Evolutionary conservation across 148 eudicot genomes (phyloP).

Genomic region (Rhododendron ovatum): DNA sequence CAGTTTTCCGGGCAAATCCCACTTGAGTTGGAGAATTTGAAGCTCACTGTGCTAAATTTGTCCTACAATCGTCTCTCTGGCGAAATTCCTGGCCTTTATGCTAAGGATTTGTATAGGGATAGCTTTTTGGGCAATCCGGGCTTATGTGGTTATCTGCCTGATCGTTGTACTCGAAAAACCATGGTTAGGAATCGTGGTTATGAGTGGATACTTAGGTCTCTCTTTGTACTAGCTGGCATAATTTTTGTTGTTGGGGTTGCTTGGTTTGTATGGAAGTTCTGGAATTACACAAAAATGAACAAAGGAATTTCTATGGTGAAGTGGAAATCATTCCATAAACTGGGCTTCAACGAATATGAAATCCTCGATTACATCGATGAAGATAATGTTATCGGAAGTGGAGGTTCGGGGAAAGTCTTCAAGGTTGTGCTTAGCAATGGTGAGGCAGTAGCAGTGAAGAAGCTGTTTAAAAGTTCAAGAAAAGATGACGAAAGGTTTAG

Average conservation of each 20-base stretch:
- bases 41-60: constrained; percentile 40
- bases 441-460: constrained; percentile 46
- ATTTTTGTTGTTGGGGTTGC: constrained; percentile 27
- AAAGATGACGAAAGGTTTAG: neutral
- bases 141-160: constrained; percentile 20
- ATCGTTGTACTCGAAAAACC: constrained; percentile 15
- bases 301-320: constrained; percentile 15
- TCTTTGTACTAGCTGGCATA: constrained; percentile 19
- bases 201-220: constrained; percentile 21
- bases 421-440: constrained; percentile 40
- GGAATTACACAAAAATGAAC: constrained; percentile 18
- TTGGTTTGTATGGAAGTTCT: constrained; percentile 25
- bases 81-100: constrained; percentile 28
- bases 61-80: constrained; percentile 40
- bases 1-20: constrained; percentile 39
- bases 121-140: constrained; percentile 48
- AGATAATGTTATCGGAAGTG: constrained; percentile 43
- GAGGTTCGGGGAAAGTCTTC: constrained; percentile 51
- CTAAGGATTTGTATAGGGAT: constrained; percentile 20
- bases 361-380: constrained; percentile 31
- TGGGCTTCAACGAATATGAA: constrained; percentile 38
- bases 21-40: constrained; percentile 31
- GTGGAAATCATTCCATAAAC: constrained; percentile 52
- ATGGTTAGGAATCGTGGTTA: neutral
- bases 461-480: constrained; percentile 19